Conservation (phyloP, 352 stramenopile species). For the Globisporangium acanthophoron region DNA sequence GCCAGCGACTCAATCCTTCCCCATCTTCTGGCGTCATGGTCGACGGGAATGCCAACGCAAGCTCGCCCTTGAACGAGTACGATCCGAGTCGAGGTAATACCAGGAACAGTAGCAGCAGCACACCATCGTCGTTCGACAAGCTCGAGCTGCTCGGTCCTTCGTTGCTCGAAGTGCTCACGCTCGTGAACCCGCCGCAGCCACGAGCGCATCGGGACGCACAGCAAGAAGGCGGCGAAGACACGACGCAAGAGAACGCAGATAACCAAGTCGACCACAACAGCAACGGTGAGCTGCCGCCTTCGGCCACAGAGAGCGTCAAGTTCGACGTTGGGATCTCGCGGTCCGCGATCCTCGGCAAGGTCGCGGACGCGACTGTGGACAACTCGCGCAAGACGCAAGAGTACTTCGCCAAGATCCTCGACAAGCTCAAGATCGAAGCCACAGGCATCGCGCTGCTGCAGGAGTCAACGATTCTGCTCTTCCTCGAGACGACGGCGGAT, state of each 20-base stretch:
- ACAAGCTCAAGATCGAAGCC: conserved; percentile 47
- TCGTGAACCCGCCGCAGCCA: conserved; percentile 32
- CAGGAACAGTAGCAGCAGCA: background rate
- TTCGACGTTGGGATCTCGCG: conserved; percentile 44
- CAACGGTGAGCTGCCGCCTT: conserved; percentile 10
- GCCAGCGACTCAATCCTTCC: background rate
- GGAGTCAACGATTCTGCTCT: conserved; percentile 43
- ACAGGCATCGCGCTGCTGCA: conserved; percentile 54
- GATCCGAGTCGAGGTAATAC: background rate
- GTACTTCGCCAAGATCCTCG: conserved; percentile 52
- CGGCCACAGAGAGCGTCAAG: conserved; percentile 15
- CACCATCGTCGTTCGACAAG: conserved; percentile 22
- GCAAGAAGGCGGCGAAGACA: conserved; percentile 23
- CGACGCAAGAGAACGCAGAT: conserved; percentile 3
- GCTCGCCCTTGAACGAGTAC: background rate
- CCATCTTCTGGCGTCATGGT: background rate
- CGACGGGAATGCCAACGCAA: background rate
- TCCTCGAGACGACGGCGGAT: conserved; percentile 55
- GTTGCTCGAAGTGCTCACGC: conserved; percentile 41
- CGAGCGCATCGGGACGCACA: conserved; percentile 10
- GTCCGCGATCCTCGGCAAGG: conserved; percentile 34
- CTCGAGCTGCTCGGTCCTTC: conserved; percentile 44
- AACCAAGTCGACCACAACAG: background rate
- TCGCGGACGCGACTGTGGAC: conserved; percentile 32
- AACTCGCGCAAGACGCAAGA: conserved; percentile 57